Evolutionary conservation across 305 asterid species (phyloP).

Genomic region (Nicotiana rustica): DNA sequence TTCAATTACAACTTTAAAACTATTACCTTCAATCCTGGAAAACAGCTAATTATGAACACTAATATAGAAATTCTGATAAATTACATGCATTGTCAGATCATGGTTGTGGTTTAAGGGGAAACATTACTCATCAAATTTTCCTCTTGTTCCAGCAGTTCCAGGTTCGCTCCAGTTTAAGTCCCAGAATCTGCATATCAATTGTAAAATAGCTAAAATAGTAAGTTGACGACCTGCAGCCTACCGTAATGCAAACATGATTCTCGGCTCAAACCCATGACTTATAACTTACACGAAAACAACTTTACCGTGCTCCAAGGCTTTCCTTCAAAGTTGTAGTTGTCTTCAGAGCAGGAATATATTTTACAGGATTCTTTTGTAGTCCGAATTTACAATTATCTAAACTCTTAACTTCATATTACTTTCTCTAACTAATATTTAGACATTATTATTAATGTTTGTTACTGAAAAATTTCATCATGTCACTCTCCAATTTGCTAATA

Average conservation of each 20-base stretch:
- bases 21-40: constrained; percentile 53
- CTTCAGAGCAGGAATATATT: not conserved
- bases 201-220: not conserved
- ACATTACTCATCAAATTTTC: constrained; percentile 55
- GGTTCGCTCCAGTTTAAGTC: constrained; percentile 66
- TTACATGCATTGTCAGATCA: not conserved
- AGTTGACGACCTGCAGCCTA: not conserved
- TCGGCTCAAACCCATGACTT: no score
- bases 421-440: not conserved
- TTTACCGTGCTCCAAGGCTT: no score
- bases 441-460: not conserved
- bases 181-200: constrained; percentile 57
- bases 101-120: not conserved
- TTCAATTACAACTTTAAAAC: constrained; percentile 48
- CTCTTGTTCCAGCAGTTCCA: constrained; percentile 60
- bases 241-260: no score
- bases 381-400: not conserved
- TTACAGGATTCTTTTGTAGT: not conserved
- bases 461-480: not conserved
- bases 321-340: no score
- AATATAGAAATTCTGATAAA: not conserved
- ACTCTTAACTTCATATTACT: constrained; percentile 3
- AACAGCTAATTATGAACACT: constrained; percentile 5
- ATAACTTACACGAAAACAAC: no score
- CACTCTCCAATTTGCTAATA: not conserved